Conservation (phyloP, 805 yeast genomes). For the Metschnikowia chrysomelidarum region DNA sequence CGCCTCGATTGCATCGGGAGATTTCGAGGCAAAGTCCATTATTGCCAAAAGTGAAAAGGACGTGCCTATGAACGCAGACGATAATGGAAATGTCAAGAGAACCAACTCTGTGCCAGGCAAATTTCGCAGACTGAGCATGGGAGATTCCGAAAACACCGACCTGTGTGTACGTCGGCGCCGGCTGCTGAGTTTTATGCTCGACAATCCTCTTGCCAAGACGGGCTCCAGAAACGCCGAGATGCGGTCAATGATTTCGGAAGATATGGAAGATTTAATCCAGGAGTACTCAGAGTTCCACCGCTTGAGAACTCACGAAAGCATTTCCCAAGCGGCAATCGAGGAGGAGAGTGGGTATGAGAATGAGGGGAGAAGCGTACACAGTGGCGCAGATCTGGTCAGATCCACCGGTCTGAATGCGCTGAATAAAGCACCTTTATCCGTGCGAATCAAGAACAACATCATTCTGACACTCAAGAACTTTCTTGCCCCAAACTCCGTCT, state of each 20-base stretch:
- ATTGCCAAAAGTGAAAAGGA: slow-evolving; percentile 1
- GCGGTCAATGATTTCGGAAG: slow-evolving; percentile 30
- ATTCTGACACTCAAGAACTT: slow-evolving; percentile 45
- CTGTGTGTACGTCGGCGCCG: slow-evolving; percentile 6
- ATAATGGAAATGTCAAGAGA: neutral
- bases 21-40: slow-evolving; percentile 10
- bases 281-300: slow-evolving; percentile 48
- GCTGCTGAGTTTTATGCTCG: slow-evolving; percentile 5
- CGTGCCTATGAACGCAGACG: neutral
- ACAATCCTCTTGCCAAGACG: slow-evolving; percentile 15
- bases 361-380: neutral
- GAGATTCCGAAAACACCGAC: neutral
- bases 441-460: slow-evolving; percentile 2
- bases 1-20: slow-evolving; percentile 4
- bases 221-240: slow-evolving; percentile 26
- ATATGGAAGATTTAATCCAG: slow-evolving; percentile 38
- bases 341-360: no score
- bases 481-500: slow-evolving; percentile 66
- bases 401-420: no score
- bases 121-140: no score
- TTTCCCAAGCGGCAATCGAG: no score
- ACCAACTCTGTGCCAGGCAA: neutral
- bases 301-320: slow-evolving; percentile 22
- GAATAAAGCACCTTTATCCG: neutral
- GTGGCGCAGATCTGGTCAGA: no score